Evolutionary conservation across 345 rosid genomes (phyloP).

Genomic region (Salix caprea): DNA sequence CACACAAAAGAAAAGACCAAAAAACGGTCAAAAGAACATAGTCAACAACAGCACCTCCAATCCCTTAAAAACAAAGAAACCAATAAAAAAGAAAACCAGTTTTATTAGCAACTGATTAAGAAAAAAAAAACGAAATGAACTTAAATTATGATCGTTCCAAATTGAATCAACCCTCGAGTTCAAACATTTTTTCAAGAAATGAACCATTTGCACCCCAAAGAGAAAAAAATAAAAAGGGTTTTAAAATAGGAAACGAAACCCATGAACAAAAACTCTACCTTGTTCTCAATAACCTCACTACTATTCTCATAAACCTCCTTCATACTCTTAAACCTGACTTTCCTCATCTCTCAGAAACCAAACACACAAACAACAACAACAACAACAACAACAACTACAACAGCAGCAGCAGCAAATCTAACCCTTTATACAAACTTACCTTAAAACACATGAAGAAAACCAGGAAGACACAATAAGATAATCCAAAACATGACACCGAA

Average conservation of each 20-base stretch:
- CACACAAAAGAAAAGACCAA: not conserved
- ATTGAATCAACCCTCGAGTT: not conserved
- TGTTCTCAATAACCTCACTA: conserved; percentile 4
- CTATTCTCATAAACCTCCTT: conserved; percentile 17
- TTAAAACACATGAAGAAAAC: not conserved
- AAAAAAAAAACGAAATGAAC: not conserved
- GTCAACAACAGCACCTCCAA: not conserved
- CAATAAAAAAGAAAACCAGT: not conserved
- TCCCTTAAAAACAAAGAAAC: not conserved
- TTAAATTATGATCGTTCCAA: not conserved
- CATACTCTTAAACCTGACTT: conserved; percentile 16
- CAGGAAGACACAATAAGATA: too few relatives aligned
- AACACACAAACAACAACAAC: too few relatives aligned
- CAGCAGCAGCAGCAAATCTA: too few relatives aligned
- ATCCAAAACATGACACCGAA: too few relatives aligned
- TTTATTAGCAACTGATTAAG: not conserved
- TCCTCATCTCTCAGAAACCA: conserved; percentile 5
- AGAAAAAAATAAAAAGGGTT: not conserved
- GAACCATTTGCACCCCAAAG: not conserved
- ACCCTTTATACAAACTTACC: not conserved
- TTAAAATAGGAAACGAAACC: not conserved
- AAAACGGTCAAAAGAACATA: not conserved
- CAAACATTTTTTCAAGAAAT: not conserved
- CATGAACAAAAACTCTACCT: not conserved
- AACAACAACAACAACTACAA: too few relatives aligned